A percentile compares a stretch with the other conserved stretches of the same genome.
Evolutionary conservation across 2,329 filamentous ascomycete species (phyloP).

Genomic region (Trichophaea hybrida): DNA sequence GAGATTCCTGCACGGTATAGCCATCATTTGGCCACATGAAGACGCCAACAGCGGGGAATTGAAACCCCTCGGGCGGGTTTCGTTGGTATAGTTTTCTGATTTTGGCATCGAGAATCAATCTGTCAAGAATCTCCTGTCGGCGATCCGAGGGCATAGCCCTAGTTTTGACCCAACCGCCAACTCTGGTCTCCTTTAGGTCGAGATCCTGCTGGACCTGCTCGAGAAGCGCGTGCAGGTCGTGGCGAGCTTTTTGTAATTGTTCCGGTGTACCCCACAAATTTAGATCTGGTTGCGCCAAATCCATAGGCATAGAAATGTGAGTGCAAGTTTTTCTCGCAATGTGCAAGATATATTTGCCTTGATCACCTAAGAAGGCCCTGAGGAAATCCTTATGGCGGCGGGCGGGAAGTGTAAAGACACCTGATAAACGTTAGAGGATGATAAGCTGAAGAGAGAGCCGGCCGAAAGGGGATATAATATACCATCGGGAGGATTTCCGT

Average conservation of each 20-base stretch:
- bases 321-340: conserved; percentile 22
- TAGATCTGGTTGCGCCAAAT: conserved; percentile 16
- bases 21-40: conserved; percentile 25
- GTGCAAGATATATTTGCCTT: conserved; percentile 14
- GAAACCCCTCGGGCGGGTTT: conserved; percentile 11
- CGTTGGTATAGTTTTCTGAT: conserved; percentile 15
- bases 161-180: conserved; percentile 20
- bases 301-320: conserved; percentile 10
- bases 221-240: conserved; percentile 23
- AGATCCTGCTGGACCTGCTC: conserved; percentile 22
- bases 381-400: conserved; percentile 18
- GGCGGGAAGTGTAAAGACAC: conserved; percentile 6
- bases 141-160: conserved; percentile 19
- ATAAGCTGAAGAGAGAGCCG: background rate
- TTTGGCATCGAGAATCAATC: conserved; percentile 8
- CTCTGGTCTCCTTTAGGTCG: conserved; percentile 9
- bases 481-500: conserved; percentile 16
- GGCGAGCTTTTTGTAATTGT: conserved; percentile 21
- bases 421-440: conserved; percentile 9
- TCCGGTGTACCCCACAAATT: conserved; percentile 23
- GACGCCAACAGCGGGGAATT: conserved; percentile 19
- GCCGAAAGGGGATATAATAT: background rate
- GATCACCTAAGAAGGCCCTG: conserved; percentile 14
- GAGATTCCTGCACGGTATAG: conserved; percentile 13
- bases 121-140: conserved; percentile 12